Base-by-base conservation (phyloP, 306 rosid species). In the Mimosa bimucronata region DNA sequence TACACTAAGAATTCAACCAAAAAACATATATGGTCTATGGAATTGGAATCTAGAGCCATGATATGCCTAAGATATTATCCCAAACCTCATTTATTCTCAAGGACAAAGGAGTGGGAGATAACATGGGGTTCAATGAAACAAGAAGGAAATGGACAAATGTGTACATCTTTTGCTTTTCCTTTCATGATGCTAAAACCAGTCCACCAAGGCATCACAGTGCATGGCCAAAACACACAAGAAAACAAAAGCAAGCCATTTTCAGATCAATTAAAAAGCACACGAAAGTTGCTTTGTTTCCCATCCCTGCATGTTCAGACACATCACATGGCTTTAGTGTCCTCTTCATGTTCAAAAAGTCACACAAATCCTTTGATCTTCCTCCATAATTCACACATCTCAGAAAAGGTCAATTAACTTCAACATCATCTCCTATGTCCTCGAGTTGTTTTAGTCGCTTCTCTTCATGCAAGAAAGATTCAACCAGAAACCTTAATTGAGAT, bases 241-340 rank as follows among this genome's bases (percentile, higher is more conserved):
- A 71, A 66, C 86, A 60, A 73, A 46, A 46, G 75, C 3, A 82
- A 46, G 68, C 78, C 83, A 83, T 71, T 65, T 31, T 76, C 65
- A 82, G 76, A 86, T 74, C 75, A 70, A 66, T 75, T 18, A 46
- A n/a, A n/a, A 61, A 76, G 50, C 80, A 46, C 76, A 83, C 21
- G 72, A 76, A 11, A 78, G 25, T 67, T 64, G 44, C 75, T 64
- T 71, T 53, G 77, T 84, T 86, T 77, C 60, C 77, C 70, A 48
- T 52, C 85, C 79, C 66, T 50, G 70, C 38, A 58, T 78, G 69
- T 37, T 86, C 16, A 73, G 73, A 67, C 83, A 83, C 67, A 76
- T 84, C 88, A 83, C 87, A 74, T 83, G 90, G 84, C 88, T 57
- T 85, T 83, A 70, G 82, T 71, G 81, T 70, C 84, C 69, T 76